Evolutionary conservation across 805 yeast genomes (phyloP), one percentile per base, ranked within the genome.

Genomic region (Cyberlindnera subsufficiens): DNA sequence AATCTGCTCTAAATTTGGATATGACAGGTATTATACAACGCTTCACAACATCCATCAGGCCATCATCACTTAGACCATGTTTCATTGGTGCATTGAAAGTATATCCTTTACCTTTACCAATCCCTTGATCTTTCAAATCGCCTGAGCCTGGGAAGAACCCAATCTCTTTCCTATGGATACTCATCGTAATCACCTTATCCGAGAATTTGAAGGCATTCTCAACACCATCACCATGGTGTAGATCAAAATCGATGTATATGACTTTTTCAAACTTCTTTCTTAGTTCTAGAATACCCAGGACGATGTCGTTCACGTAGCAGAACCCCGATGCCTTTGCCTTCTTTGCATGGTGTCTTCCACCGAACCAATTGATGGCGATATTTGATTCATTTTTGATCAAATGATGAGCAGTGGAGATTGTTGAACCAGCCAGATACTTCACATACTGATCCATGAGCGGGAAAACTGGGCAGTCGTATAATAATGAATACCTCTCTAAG

Each of bases 151-250:
- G 93, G 50, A 73, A 85, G 55, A 85, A 85, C 0, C 88, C 89
- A 3, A 69, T 42, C 42, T 80, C 91, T 47, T 61, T 67, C 27
- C 85, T 55, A 60, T 85, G 95, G 3, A 83, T 46, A 1, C 89
- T 82, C 17, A 81, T 64, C 1, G 86, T 80, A 40, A 74, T 59
- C 0, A 85, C 84, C 29, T 71, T 72, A 32, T 69, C 66, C 1
- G 83, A 74, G 45, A 63, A 69, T 46, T 68, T 62, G 60, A 82
- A 84, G 0, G 88, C 87, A 3, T 66, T 64, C 39, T 81, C 82
- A 6, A 85, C 91, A 0, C 89, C 95, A 58, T 85, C 90, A 0
- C 91, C 90, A 59, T 84, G 90, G 57, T 85, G 95, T 7, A 85
- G 58, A 59, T 85, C 95, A 6, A 85, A 60, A 58, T 85, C 95